Conservation (phyloP, 2,329 filamentous ascomycete genomes). For the Rutstroemia sp. region DNA sequence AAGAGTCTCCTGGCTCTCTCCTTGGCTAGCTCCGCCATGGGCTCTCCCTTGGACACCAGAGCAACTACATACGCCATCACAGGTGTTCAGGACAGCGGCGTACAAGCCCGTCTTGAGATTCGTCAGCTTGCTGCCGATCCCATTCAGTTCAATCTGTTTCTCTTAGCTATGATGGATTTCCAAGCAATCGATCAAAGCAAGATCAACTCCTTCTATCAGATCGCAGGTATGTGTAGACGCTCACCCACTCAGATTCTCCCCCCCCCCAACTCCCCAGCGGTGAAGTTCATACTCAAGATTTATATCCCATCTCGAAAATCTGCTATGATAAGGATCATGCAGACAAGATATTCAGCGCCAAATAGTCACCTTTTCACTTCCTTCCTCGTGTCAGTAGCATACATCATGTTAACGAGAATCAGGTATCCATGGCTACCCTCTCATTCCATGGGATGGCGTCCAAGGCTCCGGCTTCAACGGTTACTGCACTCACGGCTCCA, state of each 20-base stretch:
- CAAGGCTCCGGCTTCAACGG: constrained; percentile 59
- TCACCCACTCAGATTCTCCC: too few species aligned
- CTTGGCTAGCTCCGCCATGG: neutral
- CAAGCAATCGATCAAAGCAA: constrained; percentile 61
- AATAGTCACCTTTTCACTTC: too few species aligned
- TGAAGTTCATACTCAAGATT: too few species aligned
- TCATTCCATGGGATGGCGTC: constrained; percentile 28
- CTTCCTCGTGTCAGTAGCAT: neutral
- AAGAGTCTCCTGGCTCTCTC: neutral
- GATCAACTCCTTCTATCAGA: constrained; percentile 66
- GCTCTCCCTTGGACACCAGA: neutral
- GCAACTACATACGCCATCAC: constrained; percentile 4
- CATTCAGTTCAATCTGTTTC: constrained; percentile 66
- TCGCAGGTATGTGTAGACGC: constrained; percentile 49
- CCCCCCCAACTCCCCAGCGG: too few species aligned
- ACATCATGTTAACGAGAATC: neutral
- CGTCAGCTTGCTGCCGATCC: constrained; percentile 49
- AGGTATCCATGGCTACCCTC: constrained; percentile 8
- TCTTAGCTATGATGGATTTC: constrained; percentile 59
- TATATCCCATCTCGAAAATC: too few species aligned
- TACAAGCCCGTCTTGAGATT: constrained; percentile 53
- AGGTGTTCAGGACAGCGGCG: neutral
- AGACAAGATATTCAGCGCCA: too few species aligned
- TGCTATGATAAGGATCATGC: too few species aligned
- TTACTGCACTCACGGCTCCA: constrained; percentile 67